These are phyloP conservation scores for Penicillium lagena DNA, from an alignment of 495 filamentous ascomycete genomes.

Conservation along the genomic window DNA sequence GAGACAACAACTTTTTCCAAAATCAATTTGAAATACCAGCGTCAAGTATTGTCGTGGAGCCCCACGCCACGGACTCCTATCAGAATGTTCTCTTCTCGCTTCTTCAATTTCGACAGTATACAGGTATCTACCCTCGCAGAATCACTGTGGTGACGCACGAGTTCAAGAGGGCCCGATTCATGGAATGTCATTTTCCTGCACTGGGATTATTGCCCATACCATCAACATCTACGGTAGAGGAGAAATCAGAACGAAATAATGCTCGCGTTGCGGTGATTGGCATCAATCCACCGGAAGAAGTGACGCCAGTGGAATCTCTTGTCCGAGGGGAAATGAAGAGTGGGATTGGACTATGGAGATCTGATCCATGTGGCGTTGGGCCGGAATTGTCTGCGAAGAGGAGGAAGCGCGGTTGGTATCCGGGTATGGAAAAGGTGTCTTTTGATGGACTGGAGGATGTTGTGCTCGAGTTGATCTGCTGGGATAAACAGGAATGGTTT, in stretches of 20 bases:
- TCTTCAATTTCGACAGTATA: slow-evolving; percentile 46
- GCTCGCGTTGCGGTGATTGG: slow-evolving; percentile 48
- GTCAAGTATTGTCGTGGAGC: slow-evolving; percentile 45
- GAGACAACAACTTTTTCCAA: slow-evolving; percentile 32
- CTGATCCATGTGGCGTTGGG: slow-evolving; percentile 39
- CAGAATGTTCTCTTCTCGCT: slow-evolving; percentile 71
- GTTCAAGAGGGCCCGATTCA: slow-evolving; percentile 65
- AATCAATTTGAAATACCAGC: neutral
- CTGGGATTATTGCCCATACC: slow-evolving; percentile 39
- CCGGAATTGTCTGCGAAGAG: slow-evolving; percentile 31
- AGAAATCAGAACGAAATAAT: neutral
- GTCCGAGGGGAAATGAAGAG: slow-evolving; percentile 31
- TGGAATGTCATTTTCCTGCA: slow-evolving; percentile 61
- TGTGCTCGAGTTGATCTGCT: slow-evolving; percentile 30
- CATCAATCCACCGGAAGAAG: slow-evolving; percentile 59
- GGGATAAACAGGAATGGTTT: slow-evolving; percentile 35
- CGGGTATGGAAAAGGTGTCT: slow-evolving; percentile 21
- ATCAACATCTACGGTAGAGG: too few relatives aligned
- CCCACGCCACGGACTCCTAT: slow-evolving; percentile 70
- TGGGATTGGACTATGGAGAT: slow-evolving; percentile 38
- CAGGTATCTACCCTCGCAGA: slow-evolving; percentile 24
- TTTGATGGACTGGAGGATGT: slow-evolving; percentile 19
- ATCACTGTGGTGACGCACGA: slow-evolving; percentile 68
- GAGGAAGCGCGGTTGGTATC: slow-evolving; percentile 32
- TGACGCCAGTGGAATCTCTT: slow-evolving; percentile 41